A percentile compares a stretch with the other conserved stretches of the same genome.
Conservation (phyloP, 805 yeast species). For the Zygosaccharomyces kombuchaensis region DNA sequence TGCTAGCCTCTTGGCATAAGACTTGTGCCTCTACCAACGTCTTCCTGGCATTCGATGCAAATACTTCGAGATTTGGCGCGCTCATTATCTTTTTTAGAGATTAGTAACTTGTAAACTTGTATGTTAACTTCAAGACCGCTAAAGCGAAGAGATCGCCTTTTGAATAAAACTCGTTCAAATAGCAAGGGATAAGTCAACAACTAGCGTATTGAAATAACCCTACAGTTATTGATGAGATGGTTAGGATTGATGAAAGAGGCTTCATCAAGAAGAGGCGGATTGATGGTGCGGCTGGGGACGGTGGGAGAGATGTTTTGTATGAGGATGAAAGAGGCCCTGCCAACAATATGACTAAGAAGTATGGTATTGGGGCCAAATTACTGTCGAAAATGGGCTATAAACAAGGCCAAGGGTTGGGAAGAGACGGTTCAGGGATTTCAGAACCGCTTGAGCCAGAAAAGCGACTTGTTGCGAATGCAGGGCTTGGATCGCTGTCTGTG, state of each 20-base stretch:
- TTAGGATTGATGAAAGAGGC: background rate
- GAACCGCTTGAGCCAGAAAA: constrained; percentile 72
- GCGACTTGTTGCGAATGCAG: constrained; percentile 58
- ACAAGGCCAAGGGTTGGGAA: constrained; percentile 83
- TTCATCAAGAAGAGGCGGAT: constrained; percentile 8
- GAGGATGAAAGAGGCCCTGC: background rate
- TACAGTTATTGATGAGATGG: background rate
- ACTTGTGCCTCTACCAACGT: constrained; percentile 47
- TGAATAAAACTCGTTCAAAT: background rate
- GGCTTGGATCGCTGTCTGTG: constrained; percentile 59
- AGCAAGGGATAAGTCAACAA: background rate
- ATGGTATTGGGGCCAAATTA: constrained; percentile 83
- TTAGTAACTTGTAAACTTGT: background rate
- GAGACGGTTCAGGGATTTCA: constrained; percentile 62
- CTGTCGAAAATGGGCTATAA: constrained; percentile 83
- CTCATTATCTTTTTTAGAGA: background rate
- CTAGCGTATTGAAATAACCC: background rate
- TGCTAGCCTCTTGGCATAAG: constrained; percentile 49
- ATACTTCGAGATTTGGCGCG: constrained; percentile 21
- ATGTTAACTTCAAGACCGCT: background rate
- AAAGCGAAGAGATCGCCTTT: background rate
- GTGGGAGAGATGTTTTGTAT: constrained; percentile 16
- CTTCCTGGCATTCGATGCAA: constrained; percentile 46
- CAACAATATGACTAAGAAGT: constrained; percentile 32
- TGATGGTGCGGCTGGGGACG: constrained; percentile 24